Conservation (phyloP, 169 alveolate genomes). For the Eimeria tenella region DNA sequence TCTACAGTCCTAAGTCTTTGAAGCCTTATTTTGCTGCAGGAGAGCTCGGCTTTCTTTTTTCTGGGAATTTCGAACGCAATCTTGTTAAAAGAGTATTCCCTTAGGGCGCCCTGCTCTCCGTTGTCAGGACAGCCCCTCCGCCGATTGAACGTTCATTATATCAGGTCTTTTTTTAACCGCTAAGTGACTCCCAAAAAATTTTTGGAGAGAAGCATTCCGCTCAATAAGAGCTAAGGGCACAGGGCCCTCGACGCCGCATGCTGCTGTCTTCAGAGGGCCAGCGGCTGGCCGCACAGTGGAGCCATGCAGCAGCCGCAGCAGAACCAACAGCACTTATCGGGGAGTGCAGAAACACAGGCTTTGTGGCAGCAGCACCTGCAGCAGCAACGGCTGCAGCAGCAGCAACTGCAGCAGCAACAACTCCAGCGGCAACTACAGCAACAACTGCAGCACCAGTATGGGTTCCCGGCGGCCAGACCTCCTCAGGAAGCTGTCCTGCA, state of each 20-base stretch:
- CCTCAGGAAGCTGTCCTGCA: constrained; percentile 8
- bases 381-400: constrained; percentile 14
- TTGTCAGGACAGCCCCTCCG: too few relatives aligned
- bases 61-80: too few relatives aligned
- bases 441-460: constrained; percentile 53
- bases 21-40: too few relatives aligned
- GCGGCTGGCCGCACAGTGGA: constrained; percentile 1
- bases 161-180: too few relatives aligned
- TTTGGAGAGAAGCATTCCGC: neutral
- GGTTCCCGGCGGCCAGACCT: neutral
- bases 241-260: constrained; percentile 33
- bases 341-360: neutral
- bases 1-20: too few relatives aligned
- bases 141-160: too few relatives aligned
- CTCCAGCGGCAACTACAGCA: constrained; percentile 24
- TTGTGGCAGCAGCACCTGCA: constrained; percentile 26
- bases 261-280: constrained; percentile 13
- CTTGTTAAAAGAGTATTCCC: too few relatives aligned
- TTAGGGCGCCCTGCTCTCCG: too few relatives aligned
- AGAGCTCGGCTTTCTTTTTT: too few relatives aligned
- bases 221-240: neutral
- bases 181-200: neutral
- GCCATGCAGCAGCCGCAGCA: constrained; percentile 57
- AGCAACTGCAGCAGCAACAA: constrained; percentile 8
- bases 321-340: neutral